phyloP scores from a whole-genome alignment of 164 flowering plant genomes.

The Stephania japonica region DNA sequence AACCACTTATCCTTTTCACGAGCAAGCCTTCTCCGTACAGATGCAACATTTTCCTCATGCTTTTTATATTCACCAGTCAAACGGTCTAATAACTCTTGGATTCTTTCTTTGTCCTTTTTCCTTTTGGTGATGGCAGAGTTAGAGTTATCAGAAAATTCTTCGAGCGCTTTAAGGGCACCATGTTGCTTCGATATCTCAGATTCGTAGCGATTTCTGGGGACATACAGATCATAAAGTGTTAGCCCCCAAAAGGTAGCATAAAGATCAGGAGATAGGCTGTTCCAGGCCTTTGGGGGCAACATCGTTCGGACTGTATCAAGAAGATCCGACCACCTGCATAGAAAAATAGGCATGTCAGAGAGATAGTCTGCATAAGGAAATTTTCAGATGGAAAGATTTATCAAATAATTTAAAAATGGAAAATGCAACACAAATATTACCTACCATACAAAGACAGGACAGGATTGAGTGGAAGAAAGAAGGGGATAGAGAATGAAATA shows the following conservation, averaged over 20 bases:
- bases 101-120: constrained; percentile 95
- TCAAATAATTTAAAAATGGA: not conserved
- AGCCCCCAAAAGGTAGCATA: constrained; percentile 99
- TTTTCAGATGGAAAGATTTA: not conserved
- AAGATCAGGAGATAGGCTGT: constrained; percentile 96
- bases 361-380: not conserved
- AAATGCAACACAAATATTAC: not conserved
- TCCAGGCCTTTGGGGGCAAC: constrained; percentile 98
- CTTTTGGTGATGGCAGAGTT: constrained; percentile 89
- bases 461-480: not conserved
- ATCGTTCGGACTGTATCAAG: constrained; percentile 71
- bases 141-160: constrained; percentile 94
- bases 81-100: constrained; percentile 95
- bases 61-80: constrained; percentile 63
- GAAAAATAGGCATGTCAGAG: not conserved
- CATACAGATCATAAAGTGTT: constrained; percentile 92
- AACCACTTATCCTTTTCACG: constrained; percentile 95
- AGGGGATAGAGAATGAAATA: not conserved
- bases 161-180: constrained; percentile 85
- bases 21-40: constrained; percentile 73
- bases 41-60: constrained; percentile 90
- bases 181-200: constrained; percentile 86
- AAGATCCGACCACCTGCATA: constrained; percentile 90
- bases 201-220: constrained; percentile 83
- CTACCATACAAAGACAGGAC: not conserved